Conservation (phyloP, 495 filamentous ascomycete species). For the Xylaria curta region DNA sequence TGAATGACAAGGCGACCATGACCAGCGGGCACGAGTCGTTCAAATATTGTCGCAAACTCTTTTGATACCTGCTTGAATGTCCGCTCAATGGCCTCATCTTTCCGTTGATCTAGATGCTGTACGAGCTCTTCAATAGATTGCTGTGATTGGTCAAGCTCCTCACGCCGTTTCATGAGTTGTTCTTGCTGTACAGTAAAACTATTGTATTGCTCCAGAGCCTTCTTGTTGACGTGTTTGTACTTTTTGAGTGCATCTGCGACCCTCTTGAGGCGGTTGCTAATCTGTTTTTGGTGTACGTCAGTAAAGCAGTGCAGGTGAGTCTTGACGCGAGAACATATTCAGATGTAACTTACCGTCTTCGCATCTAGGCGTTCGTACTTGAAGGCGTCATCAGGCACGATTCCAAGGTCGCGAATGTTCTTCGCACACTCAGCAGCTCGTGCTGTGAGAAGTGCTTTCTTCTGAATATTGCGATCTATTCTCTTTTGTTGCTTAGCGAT, state of each 20-base stretch:
- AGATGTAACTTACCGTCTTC: constrained; percentile 62
- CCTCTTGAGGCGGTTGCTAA: constrained; percentile 87
- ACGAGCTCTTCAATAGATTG: constrained; percentile 90
- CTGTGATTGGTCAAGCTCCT: constrained; percentile 84
- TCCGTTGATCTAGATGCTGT: constrained; percentile 87
- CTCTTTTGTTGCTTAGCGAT: constrained; percentile 90
- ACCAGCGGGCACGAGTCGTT: constrained; percentile 92
- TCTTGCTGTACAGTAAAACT: constrained; percentile 93
- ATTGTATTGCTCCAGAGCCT: constrained; percentile 98
- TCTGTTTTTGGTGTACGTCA: constrained; percentile 47
- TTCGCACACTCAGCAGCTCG: constrained; percentile 79
- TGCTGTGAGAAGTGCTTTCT: constrained; percentile 76
- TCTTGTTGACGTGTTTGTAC: constrained; percentile 98
- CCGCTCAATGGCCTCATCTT: constrained; percentile 94
- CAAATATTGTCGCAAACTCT: constrained; percentile 91
- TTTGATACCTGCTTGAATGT: constrained; percentile 97
- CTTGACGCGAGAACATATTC: neutral
- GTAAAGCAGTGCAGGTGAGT: constrained; percentile 4
- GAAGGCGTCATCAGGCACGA: constrained; percentile 92
- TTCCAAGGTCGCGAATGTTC: constrained; percentile 91
- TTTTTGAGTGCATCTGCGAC: constrained; percentile 95
- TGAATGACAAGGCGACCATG: constrained; percentile 93
- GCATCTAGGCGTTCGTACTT: constrained; percentile 83
- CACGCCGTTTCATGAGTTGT: constrained; percentile 76
- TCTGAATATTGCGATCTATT: constrained; percentile 90